phyloP scores from a whole-genome alignment of 257 asterid species.

The Solanum raphanifolium region DNA sequence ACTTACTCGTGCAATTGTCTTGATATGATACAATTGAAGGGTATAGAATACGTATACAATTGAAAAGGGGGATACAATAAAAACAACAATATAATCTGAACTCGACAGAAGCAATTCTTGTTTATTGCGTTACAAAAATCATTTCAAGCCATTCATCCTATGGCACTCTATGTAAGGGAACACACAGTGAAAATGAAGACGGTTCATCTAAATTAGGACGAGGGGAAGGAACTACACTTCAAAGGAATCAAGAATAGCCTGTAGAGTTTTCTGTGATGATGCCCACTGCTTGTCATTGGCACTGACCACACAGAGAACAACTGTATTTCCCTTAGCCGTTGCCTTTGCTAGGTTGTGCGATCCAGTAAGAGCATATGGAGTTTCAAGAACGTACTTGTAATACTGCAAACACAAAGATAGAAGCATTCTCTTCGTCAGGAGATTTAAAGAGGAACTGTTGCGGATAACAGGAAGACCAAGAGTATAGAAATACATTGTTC shows the following conservation, averaged over 20 bases:
- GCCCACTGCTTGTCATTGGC: conserved; percentile 91
- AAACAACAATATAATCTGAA: neutral
- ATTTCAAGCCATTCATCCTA: neutral
- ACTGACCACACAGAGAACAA: conserved; percentile 81
- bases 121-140: neutral
- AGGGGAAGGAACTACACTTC: conserved; percentile 29
- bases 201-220: neutral
- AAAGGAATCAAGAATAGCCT: conserved; percentile 80
- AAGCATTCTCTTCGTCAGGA: neutral
- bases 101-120: neutral
- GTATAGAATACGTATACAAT: neutral
- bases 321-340: conserved; percentile 88
- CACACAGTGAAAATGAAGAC: neutral
- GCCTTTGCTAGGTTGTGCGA: conserved; percentile 92
- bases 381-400: conserved; percentile 76
- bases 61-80: neutral
- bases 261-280: conserved; percentile 55
- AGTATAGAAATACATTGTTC: neutral
- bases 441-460: neutral
- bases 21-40: neutral
- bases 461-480: neutral
- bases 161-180: neutral
- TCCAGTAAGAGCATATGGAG: conserved; percentile 92
- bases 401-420: conserved; percentile 41
- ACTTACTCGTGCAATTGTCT: neutral